Percentiles rank a stretch among this genome's conserved stretches.
phyloP scores from a whole-genome alignment of 768 basidiomycete genomes.

The Lactarius tabidus region DNA sequence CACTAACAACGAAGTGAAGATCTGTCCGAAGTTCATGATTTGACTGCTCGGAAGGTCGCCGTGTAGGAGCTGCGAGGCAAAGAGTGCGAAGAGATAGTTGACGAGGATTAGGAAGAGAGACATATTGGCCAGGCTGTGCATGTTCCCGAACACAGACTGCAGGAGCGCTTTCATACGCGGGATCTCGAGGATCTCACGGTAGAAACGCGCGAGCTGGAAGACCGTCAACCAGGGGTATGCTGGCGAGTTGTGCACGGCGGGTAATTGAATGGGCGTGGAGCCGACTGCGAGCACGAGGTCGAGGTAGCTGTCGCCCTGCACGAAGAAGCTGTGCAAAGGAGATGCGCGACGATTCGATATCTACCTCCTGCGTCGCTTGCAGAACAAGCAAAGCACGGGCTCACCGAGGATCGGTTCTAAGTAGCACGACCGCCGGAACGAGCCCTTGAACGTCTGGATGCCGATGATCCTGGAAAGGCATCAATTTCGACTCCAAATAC shows the following conservation, averaged over 20 bases:
- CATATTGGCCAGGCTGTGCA: constrained; percentile 91
- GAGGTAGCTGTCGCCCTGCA: too few relatives aligned
- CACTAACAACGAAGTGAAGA: constrained; percentile 79
- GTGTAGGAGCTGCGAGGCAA: too few relatives aligned
- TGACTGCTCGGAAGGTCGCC: too few relatives aligned
- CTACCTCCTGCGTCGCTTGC: constrained; percentile 63
- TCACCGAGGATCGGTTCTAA: constrained; percentile 55
- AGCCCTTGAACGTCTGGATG: constrained; percentile 90
- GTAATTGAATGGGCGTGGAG: too few relatives aligned
- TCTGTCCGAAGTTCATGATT: too few relatives aligned
- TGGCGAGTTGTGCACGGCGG: too few relatives aligned
- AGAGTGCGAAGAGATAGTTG: constrained; percentile 80
- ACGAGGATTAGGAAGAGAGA: constrained; percentile 82
- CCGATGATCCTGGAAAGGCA: constrained; percentile 67
- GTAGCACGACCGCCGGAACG: constrained; percentile 61
- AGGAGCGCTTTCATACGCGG: constrained; percentile 87
- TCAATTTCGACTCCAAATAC: background rate
- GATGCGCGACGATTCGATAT: constrained; percentile 60
- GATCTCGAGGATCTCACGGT: constrained; percentile 84
- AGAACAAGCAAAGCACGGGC: constrained; percentile 53
- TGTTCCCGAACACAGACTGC: constrained; percentile 87
- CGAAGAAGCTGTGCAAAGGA: constrained; percentile 83
- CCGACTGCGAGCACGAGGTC: too few relatives aligned
- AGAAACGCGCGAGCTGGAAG: constrained; percentile 84
- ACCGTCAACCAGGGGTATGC: too few relatives aligned